phyloP scores from a whole-genome alignment of 1,139 yeast genomes.

The Meyerozyma guilliermondii region DNA sequence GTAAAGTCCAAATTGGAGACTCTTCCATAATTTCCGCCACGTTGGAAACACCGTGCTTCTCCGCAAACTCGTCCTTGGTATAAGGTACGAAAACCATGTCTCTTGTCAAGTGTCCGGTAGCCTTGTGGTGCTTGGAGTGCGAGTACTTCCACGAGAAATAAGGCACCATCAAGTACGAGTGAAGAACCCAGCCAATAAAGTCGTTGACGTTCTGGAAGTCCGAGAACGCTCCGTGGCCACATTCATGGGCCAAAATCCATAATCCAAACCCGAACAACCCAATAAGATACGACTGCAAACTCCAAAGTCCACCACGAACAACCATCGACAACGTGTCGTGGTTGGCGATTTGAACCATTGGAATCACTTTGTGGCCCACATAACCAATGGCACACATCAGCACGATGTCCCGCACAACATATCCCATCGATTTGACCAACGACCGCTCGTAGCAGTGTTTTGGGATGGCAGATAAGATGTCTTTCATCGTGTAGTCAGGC shows the following conservation, averaged over 20 bases:
- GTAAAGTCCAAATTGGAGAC: slow-evolving; percentile 47
- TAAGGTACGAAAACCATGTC: slow-evolving; percentile 60
- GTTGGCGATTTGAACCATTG: slow-evolving; percentile 23
- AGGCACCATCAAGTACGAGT: slow-evolving; percentile 54
- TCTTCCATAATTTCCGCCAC: slow-evolving; percentile 49
- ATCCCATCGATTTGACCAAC: slow-evolving; percentile 43
- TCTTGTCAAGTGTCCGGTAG: slow-evolving; percentile 56
- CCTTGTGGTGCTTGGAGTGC: slow-evolving; percentile 61
- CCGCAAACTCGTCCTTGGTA: slow-evolving; percentile 40
- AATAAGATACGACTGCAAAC: slow-evolving; percentile 36
- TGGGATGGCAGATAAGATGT: slow-evolving; percentile 56
- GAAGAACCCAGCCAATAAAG: slow-evolving; percentile 55
- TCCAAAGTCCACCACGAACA: slow-evolving; percentile 55
- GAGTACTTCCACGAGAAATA: slow-evolving; percentile 60
- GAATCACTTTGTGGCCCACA: slow-evolving; percentile 46
- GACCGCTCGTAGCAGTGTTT: slow-evolving; percentile 57
- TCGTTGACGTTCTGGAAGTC: slow-evolving; percentile 54
- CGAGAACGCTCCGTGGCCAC: slow-evolving; percentile 62
- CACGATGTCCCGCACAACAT: slow-evolving; percentile 54
- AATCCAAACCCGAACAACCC: slow-evolving; percentile 51
- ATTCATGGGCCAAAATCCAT: slow-evolving; percentile 64
- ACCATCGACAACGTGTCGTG: slow-evolving; percentile 23
- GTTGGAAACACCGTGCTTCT: slow-evolving; percentile 15
- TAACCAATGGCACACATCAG: slow-evolving; percentile 39
- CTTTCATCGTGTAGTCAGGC: slow-evolving; percentile 61